Conservation (phyloP, 192 early-diverging fungal genomes). For the Pilobolus umbonatus region DNA sequence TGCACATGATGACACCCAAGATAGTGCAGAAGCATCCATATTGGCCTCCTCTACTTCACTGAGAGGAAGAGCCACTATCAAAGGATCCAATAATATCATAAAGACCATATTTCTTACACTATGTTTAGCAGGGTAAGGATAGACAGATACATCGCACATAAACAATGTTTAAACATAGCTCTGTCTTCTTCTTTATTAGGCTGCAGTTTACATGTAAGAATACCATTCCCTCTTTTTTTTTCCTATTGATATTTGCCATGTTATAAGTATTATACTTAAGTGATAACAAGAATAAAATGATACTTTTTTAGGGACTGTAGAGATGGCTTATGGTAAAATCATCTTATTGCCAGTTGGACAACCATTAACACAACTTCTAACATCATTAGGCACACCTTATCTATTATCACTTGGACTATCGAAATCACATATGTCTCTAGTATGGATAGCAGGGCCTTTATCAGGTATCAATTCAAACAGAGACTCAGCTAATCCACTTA, state of each 20-base stretch:
- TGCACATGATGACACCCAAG: background rate
- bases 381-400: slow-evolving; percentile 73
- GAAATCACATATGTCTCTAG: slow-evolving; percentile 79
- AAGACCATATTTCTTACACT: slow-evolving; percentile 53
- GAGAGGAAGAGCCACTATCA: slow-evolving; percentile 19
- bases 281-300: background rate
- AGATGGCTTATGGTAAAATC: slow-evolving; percentile 61
- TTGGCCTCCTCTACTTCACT: background rate
- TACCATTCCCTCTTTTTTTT: too few species aligned
- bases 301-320: slow-evolving; percentile 58
- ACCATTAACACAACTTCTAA: background rate
- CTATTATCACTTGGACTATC: slow-evolving; percentile 77
- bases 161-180: background rate
- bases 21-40: background rate
- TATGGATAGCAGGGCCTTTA: slow-evolving; percentile 93
- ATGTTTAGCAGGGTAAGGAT: slow-evolving; percentile 45
- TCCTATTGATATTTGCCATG: too few species aligned
- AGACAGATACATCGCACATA: background rate
- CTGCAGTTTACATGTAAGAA: slow-evolving; percentile 65
- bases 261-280: too few species aligned
- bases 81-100: slow-evolving; percentile 35
- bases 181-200: slow-evolving; percentile 17
- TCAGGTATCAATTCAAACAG: slow-evolving; percentile 43
- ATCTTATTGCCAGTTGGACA: background rate
- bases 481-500: background rate